A percentile compares a stretch with the other conserved stretches of the same genome.
Evolutionary conservation across 176 grass and related monocot genomes (phyloP).

Genomic region (Olyra latifolia): DNA sequence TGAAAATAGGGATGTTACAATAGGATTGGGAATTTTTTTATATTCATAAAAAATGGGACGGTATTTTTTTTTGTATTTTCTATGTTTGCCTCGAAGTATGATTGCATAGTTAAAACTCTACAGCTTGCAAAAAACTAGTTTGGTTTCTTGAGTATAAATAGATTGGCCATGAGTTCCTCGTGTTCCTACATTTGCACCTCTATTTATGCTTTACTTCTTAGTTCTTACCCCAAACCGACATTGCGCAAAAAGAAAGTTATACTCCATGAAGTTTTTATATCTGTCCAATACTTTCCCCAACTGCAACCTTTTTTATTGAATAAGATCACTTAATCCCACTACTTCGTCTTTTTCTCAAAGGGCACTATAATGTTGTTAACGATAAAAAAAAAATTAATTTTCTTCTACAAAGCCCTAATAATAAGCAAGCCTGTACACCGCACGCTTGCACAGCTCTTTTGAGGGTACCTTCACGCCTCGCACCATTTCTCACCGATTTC

Average conservation of each 20-base stretch:
- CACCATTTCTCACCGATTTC: neutral
- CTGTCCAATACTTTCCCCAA: neutral
- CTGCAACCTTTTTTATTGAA: neutral
- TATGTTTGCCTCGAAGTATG: too few relatives aligned
- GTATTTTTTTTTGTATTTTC: too few relatives aligned
- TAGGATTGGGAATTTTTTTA: too few relatives aligned
- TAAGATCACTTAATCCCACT: neutral
- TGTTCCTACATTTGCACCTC: neutral
- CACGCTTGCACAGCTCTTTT: too few relatives aligned
- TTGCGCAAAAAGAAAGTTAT: neutral
- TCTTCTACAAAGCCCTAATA: neutral
- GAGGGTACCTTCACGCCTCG: too few relatives aligned
- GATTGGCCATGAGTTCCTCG: too few relatives aligned
- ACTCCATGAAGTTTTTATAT: neutral
- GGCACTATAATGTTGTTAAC: neutral
- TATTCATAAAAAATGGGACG: too few relatives aligned
- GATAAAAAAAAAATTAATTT: neutral
- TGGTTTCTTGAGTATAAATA: too few relatives aligned
- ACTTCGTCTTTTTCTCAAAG: neutral
- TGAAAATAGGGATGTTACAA: too few relatives aligned
- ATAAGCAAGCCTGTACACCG: neutral
- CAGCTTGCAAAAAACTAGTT: neutral
- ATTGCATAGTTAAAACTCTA: neutral
- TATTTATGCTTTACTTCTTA: neutral
- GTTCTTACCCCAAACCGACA: too few relatives aligned